These are phyloP conservation scores for Suhomyces panamericanus DNA, from an alignment of 1,139 yeast species.

Conservation along the genomic window DNA sequence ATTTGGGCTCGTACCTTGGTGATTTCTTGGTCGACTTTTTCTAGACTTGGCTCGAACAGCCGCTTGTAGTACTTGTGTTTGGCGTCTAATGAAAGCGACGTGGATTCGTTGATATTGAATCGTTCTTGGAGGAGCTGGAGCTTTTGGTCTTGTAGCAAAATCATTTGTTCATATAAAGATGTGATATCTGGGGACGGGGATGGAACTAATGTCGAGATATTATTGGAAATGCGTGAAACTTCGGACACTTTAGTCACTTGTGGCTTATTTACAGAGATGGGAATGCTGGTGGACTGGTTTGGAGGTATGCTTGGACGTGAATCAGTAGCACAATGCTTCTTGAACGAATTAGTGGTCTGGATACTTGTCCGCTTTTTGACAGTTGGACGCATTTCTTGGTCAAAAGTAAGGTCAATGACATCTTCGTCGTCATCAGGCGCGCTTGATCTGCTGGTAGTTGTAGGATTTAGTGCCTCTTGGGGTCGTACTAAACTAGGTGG, in stretches of 20 bases:
- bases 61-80: constrained; percentile 18
- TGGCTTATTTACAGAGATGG: not conserved
- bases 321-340: not conserved
- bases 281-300: not conserved
- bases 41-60: constrained; percentile 17
- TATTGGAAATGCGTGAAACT: not conserved
- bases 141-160: constrained; percentile 15
- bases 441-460: not conserved
- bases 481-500: not conserved
- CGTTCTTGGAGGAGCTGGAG: constrained; percentile 15
- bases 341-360: not conserved
- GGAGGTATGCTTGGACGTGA: not conserved
- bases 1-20: not conserved
- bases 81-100: constrained; percentile 23
- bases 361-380: not conserved
- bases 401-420: constrained; percentile 11
- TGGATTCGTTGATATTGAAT: constrained; percentile 18
- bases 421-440: constrained; percentile 3
- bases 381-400: not conserved
- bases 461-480: not conserved
- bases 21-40: constrained; percentile 5
- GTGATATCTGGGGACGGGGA: not conserved
- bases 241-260: not conserved
- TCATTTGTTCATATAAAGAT: constrained; percentile 8
- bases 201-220: not conserved